A percentile compares a stretch with the other conserved stretches of the same genome.
phyloP scores from a whole-genome alignment of 2,329 filamentous ascomycete species.

The Cordyceps tenuipes region DNA sequence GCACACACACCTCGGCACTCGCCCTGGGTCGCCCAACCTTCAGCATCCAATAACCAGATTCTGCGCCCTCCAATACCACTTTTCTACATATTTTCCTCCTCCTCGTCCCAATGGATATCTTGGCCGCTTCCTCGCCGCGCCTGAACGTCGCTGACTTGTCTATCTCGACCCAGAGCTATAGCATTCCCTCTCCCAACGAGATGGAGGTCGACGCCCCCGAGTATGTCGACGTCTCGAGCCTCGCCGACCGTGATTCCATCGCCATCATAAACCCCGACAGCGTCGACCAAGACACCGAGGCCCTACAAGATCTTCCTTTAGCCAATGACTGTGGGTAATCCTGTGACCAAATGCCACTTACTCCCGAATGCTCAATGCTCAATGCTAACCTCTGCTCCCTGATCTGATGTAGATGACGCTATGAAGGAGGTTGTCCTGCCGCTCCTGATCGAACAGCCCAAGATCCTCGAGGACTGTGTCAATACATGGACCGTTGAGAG shows the following conservation, averaged over 20 bases:
- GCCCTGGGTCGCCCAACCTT: conserved; percentile 5
- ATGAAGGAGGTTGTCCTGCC: conserved; percentile 77
- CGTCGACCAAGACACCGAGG: conserved; percentile 39
- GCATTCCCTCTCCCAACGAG: conserved; percentile 47
- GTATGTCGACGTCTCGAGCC: conserved; percentile 41
- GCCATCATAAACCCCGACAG: conserved; percentile 48
- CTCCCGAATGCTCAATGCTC: background rate
- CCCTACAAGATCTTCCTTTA: conserved; percentile 38
- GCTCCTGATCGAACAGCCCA: conserved; percentile 65
- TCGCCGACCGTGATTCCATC: conserved; percentile 42
- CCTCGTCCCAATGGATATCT: background rate
- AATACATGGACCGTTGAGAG: conserved; percentile 82
- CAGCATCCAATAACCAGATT: conserved; percentile 4
- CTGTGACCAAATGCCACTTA: background rate
- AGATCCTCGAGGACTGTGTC: conserved; percentile 65
- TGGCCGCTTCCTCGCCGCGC: background rate
- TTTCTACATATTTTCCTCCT: background rate
- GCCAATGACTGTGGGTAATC: conserved; percentile 45
- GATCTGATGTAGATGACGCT: conserved; percentile 54
- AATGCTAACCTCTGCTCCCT: conserved; percentile 16
- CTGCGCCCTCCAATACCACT: background rate
- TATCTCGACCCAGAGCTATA: conserved; percentile 36
- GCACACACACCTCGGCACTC: background rate
- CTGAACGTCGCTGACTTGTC: conserved; percentile 16
- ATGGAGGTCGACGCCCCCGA: conserved; percentile 50